These are phyloP conservation scores for Fusarium pseudonygamai DNA, from an alignment of 2,329 filamentous ascomycete species.

Conservation along the genomic window DNA sequence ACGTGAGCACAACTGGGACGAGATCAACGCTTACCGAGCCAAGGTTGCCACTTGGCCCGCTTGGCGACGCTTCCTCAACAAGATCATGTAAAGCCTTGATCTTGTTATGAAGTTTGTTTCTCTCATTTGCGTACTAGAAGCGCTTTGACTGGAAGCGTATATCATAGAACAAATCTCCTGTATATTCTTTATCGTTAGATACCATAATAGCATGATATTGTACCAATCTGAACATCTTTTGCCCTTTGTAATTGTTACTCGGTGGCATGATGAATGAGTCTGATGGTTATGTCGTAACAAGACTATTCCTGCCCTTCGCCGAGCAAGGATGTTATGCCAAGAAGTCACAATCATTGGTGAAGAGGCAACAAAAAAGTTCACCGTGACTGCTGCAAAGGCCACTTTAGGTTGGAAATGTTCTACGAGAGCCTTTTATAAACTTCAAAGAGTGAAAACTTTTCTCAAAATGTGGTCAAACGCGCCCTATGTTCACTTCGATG, in stretches of 20 bases:
- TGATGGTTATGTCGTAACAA: not conserved
- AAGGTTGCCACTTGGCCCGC: slow-evolving; percentile 60
- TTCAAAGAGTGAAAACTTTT: not conserved
- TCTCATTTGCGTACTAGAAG: not conserved
- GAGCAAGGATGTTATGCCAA: not conserved
- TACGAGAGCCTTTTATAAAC: not conserved
- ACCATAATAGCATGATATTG: slow-evolving; percentile 25
- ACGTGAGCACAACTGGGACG: slow-evolving; percentile 72
- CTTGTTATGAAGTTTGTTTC: not conserved
- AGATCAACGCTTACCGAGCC: slow-evolving; percentile 64
- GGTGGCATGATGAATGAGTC: not conserved
- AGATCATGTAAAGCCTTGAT: slow-evolving; percentile 48
- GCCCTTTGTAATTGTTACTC: not conserved
- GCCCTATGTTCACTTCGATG: slow-evolving; percentile 12
- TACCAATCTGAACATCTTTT: not conserved
- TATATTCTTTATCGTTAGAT: slow-evolving; percentile 38
- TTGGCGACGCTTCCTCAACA: slow-evolving; percentile 57
- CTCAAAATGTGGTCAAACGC: slow-evolving; percentile 3
- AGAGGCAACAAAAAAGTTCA: not conserved
- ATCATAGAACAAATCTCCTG: slow-evolving; percentile 14
- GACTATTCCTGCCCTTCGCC: not conserved
- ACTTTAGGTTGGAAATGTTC: not conserved
- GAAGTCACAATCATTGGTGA: not conserved
- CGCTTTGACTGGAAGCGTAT: not conserved
- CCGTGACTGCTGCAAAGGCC: fast-evolving